Evolutionary conservation across 139 green algal genomes (phyloP).

Genomic region (Closterium sp.): DNA sequence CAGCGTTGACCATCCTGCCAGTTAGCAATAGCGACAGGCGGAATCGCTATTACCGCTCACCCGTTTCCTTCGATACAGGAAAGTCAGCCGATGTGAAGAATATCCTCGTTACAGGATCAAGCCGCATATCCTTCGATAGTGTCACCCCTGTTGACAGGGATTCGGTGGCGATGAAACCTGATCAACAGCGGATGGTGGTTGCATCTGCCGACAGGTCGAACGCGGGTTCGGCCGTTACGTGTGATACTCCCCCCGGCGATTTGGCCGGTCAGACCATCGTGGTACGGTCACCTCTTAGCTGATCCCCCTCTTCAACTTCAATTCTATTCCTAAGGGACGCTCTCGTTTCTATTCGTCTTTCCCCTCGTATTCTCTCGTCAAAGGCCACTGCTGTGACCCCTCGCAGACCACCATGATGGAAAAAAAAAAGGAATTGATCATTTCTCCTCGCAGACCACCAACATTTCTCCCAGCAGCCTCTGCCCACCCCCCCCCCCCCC

Average conservation of each 20-base stretch:
- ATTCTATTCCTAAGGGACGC: too few relatives aligned
- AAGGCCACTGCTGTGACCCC: too few relatives aligned
- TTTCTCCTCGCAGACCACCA: too few relatives aligned
- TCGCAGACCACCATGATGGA: too few relatives aligned
- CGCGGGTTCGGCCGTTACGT: not conserved
- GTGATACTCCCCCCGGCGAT: not conserved
- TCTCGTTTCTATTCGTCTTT: too few relatives aligned
- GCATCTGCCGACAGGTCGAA: not conserved
- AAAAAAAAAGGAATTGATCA: too few relatives aligned
- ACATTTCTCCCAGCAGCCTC: too few relatives aligned
- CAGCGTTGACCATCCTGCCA: not conserved
- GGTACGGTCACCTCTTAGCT: too few relatives aligned
- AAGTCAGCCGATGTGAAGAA: not conserved
- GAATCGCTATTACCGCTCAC: not conserved
- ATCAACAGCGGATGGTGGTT: not conserved
- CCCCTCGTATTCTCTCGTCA: too few relatives aligned
- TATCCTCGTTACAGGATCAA: not conserved
- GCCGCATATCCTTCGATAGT: not conserved
- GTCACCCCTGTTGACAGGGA: not conserved
- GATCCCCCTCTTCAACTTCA: too few relatives aligned
- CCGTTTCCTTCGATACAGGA: not conserved
- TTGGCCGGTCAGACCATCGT: not conserved
- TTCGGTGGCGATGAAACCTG: not conserved
- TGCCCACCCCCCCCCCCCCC: too few relatives aligned
- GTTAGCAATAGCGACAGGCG: not conserved